Evolutionary conservation across 768 basidiomycete genomes (phyloP).

Genomic region (Kwoniella botswanensis): DNA sequence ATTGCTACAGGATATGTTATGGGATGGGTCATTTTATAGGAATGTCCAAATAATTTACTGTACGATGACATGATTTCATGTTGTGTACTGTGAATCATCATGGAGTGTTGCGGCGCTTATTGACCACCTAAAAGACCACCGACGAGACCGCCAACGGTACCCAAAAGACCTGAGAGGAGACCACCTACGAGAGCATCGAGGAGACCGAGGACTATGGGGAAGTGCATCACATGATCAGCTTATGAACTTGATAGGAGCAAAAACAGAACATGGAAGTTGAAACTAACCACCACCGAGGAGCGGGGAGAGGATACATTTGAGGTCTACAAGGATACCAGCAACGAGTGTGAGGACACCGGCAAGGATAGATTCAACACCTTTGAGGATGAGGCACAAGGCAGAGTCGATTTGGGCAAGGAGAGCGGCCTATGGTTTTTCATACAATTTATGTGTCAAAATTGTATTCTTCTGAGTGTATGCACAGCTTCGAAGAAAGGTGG

Average conservation of each 20-base stretch:
- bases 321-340: conserved; percentile 12
- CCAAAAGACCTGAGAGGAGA: conserved; percentile 10
- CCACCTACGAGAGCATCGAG: conserved; percentile 22
- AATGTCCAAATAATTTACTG: no score
- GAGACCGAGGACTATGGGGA: conserved; percentile 13
- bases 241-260: no score
- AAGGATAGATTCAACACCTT: conserved; percentile 19
- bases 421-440: neutral
- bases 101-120: no score
- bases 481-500: neutral
- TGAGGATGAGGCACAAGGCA: conserved; percentile 12
- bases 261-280: no score
- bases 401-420: conserved; percentile 18
- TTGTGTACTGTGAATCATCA: no score
- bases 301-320: conserved; percentile 14
- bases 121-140: conserved; percentile 11
- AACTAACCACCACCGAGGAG: conserved; percentile 20
- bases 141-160: conserved; percentile 16
- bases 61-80: no score
- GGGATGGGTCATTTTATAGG: no score
- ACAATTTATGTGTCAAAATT: no score
- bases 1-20: neutral
- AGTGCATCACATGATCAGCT: neutral
- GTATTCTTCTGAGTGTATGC: no score
- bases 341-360: conserved; percentile 26